Percentiles rank a stretch among this genome's conserved stretches.
Evolutionary conservation across 192 early-diverging fungal species (phyloP).

Genomic region (Coemansia aciculifera): DNA sequence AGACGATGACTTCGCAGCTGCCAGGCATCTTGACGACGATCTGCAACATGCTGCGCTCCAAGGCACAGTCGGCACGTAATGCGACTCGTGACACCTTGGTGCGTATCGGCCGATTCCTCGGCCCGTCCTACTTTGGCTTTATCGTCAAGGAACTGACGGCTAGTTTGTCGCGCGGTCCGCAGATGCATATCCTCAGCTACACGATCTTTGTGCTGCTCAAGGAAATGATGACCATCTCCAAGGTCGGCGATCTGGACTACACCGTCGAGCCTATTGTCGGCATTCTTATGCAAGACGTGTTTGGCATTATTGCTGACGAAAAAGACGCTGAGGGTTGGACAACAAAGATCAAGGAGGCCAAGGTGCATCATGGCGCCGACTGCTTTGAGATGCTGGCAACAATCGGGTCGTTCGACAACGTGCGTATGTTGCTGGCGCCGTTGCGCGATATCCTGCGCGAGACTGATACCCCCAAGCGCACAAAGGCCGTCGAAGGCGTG

Average conservation of each 20-base stretch:
- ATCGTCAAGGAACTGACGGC: constrained; percentile 81
- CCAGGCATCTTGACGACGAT: constrained; percentile 85
- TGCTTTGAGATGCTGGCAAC: constrained; percentile 83
- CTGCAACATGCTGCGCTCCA: constrained; percentile 81
- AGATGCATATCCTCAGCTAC: constrained; percentile 93
- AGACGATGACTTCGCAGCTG: constrained; percentile 75
- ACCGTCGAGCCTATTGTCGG: constrained; percentile 70
- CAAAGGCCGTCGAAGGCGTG: constrained; percentile 76
- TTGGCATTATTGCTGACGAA: constrained; percentile 86
- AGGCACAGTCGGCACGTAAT: constrained; percentile 80
- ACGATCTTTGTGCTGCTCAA: constrained; percentile 84
- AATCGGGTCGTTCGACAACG: constrained; percentile 64
- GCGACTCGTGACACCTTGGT: constrained; percentile 81
- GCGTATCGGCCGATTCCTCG: constrained; percentile 83
- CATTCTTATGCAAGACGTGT: constrained; percentile 87
- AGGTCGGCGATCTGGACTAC: constrained; percentile 76
- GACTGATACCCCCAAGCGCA: constrained; percentile 75
- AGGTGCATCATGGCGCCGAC: constrained; percentile 79
- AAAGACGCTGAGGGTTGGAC: constrained; percentile 88
- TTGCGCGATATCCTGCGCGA: constrained; percentile 85
- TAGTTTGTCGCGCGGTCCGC: constrained; percentile 80
- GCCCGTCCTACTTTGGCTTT: constrained; percentile 81
- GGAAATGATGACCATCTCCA: constrained; percentile 59
- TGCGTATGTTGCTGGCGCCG: constrained; percentile 76
- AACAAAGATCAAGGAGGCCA: constrained; percentile 89